Evolutionary conservation across 495 filamentous ascomycete genomes (phyloP).

Genomic region (Penicillium manginii): DNA sequence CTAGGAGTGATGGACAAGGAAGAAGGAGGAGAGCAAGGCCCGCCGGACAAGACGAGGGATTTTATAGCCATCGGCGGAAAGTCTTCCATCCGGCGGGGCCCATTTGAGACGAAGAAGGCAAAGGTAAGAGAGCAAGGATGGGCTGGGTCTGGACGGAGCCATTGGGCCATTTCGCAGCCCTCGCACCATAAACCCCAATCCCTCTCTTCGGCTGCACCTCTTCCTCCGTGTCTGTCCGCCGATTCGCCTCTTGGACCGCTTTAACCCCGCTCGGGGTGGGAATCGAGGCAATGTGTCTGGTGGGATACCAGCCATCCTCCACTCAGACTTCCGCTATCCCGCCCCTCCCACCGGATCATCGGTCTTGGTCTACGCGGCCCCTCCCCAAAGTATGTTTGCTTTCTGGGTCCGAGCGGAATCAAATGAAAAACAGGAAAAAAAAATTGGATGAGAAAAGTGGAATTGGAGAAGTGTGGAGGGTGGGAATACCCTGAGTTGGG

Average conservation of each 20-base stretch:
- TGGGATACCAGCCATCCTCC: conserved; percentile 40
- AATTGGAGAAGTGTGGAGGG: conserved; percentile 6
- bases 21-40: conserved; percentile 49
- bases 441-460: conserved; percentile 8
- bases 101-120: conserved; percentile 27
- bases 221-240: conserved; percentile 41
- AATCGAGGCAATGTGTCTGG: conserved; percentile 36
- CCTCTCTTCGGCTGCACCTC: conserved; percentile 41
- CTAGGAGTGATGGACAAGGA: conserved; percentile 57
- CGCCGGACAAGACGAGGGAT: conserved; percentile 51
- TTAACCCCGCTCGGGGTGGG: conserved; percentile 56
- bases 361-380: conserved; percentile 31
- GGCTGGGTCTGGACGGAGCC: conserved; percentile 30
- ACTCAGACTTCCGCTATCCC: conserved; percentile 38
- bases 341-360: conserved; percentile 26
- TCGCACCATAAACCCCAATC: conserved; percentile 47
- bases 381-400: conserved; percentile 16
- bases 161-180: conserved; percentile 49
- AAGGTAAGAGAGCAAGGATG: conserved; percentile 29
- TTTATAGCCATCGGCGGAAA: conserved; percentile 67
- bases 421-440: conserved; percentile 8
- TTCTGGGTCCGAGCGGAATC: conserved; percentile 22
- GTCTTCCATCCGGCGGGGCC: conserved; percentile 48
- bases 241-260: conserved; percentile 49
- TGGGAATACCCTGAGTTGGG: conserved; percentile 9